phyloP scores from a whole-genome alignment of 768 basidiomycete genomes.

The Pulveroboletus sp. region DNA sequence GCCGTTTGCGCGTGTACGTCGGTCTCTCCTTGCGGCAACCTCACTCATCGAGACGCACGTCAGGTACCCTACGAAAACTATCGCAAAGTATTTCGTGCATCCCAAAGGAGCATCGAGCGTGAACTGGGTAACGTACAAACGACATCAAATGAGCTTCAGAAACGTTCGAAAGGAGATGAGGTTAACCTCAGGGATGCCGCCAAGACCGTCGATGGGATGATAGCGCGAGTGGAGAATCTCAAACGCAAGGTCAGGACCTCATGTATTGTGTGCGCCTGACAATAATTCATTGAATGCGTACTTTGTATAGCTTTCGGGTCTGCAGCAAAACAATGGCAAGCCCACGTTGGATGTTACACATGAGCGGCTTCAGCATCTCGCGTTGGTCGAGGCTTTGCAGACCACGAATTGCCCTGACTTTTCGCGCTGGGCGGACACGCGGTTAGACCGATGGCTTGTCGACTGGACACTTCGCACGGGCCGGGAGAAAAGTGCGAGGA shows the following conservation, averaged over 20 bases:
- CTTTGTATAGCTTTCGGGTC: slow-evolving; percentile 41
- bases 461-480: slow-evolving; percentile 88
- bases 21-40: not conserved
- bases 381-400: slow-evolving; percentile 53
- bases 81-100: slow-evolving; percentile 79
- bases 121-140: slow-evolving; percentile 62
- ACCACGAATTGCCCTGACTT: slow-evolving; percentile 52
- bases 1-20: slow-evolving; percentile 66
- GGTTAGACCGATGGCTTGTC: slow-evolving; percentile 85
- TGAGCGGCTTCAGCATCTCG: slow-evolving; percentile 70
- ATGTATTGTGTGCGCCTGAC: slow-evolving; percentile 7
- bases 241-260: slow-evolving; percentile 74
- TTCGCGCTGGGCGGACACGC: slow-evolving; percentile 70
- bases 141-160: slow-evolving; percentile 55
- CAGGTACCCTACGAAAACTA: slow-evolving; percentile 91
- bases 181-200: slow-evolving; percentile 48
- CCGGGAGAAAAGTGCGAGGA: slow-evolving; percentile 69
- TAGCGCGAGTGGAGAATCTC: slow-evolving; percentile 66
- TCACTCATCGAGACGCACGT: slow-evolving; percentile 9
- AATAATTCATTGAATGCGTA: slow-evolving; percentile 15
- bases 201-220: slow-evolving; percentile 69
- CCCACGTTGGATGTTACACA: slow-evolving; percentile 71
- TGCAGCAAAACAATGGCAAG: slow-evolving; percentile 41
- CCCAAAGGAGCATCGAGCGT: slow-evolving; percentile 77
- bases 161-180: slow-evolving; percentile 35